phyloP scores from a whole-genome alignment of 129 eudicot species.

The Lactuca sativa region DNA sequence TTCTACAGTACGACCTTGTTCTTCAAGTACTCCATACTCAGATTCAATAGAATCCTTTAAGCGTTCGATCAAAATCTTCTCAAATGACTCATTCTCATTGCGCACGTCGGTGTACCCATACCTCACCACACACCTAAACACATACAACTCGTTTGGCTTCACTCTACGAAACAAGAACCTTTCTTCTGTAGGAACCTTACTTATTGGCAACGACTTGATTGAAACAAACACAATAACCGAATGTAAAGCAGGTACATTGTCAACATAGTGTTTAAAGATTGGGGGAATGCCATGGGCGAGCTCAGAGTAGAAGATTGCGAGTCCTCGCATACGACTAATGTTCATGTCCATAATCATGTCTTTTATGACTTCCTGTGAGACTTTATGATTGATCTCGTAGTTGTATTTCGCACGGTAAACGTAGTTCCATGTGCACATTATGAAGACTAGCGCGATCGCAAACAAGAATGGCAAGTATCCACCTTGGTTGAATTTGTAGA shows the following conservation, averaged over 20 bases:
- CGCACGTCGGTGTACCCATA: constrained; percentile 73
- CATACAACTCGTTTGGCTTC: constrained; percentile 48
- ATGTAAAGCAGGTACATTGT: constrained; percentile 70
- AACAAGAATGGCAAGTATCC: constrained; percentile 74
- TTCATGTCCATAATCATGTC: constrained; percentile 27
- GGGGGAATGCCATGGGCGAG: constrained; percentile 92
- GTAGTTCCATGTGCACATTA: constrained; percentile 71
- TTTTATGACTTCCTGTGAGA: constrained; percentile 42
- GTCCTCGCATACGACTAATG: constrained; percentile 47
- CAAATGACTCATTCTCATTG: constrained; percentile 64
- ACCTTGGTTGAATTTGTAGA: constrained; percentile 69
- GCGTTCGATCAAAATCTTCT: constrained; percentile 45
- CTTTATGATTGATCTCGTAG: constrained; percentile 58
- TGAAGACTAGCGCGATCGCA: constrained; percentile 28
- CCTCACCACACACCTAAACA: constrained; percentile 80
- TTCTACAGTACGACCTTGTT: constrained; percentile 20
- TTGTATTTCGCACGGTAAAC: constrained; percentile 65
- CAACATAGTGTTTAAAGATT: constrained; percentile 69
- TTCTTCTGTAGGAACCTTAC: constrained; percentile 65
- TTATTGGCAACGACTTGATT: constrained; percentile 61
- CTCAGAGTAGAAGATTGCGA: constrained; percentile 80
- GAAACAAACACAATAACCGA: constrained; percentile 75
- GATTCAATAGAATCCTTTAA: constrained; percentile 44
- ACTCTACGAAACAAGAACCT: constrained; percentile 71
- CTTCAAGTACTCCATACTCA: not conserved